Evolutionary conservation across 169 alveolate genomes (phyloP), one percentile per base, ranked within the genome.

Genomic region (Cryptosporidium viatorum): DNA sequence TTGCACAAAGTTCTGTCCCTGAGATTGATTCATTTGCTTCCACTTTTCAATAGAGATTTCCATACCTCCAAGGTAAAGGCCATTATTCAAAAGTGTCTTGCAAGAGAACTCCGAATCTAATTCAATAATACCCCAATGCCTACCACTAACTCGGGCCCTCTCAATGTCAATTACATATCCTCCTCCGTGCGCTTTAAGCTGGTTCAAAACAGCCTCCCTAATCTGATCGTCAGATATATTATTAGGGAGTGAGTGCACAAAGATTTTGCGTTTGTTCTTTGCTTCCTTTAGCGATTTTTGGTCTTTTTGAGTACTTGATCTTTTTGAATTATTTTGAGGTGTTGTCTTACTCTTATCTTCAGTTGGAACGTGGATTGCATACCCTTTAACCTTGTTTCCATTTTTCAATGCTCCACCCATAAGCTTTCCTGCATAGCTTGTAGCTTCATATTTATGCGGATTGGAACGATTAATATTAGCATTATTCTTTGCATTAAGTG

Each of bases 141-240:
- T 60, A 6, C 75, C 69, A 1, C 59, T 60, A 12, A 65, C 75
- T 18, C 67, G 31, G 59, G 89, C 89, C 39, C 89, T 80, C 62
- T 80, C 89, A 60, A 80, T 43, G 23, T 80, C 89, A 80, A 80
- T 45, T 7, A 80, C 70, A 48, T 80, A 80, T n/a, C 89, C 89
- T n/a, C 89, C 89, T 10, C 89, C 89, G 16, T 80, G 89, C 1
- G 41, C 70, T 5, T 80, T 80, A 21, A 80, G 75, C 31, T 80
- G 89, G 33, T 60, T 80, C 41, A 59, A 67, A 5, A 80, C 89
- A 3, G 89, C 89, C 18, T 80, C 89, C 45, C 89, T 80, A 10
- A 80, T 80, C 41, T 80, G 89, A 7, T 59, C 59, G 23, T 80
- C 89, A 23, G 89, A 62, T 16, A 80, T 43, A 67, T 65, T 80